A percentile compares a stretch with the other conserved stretches of the same genome.
Conservation (phyloP, 148 eudicot species). For the Spergularia bocconei region DNA sequence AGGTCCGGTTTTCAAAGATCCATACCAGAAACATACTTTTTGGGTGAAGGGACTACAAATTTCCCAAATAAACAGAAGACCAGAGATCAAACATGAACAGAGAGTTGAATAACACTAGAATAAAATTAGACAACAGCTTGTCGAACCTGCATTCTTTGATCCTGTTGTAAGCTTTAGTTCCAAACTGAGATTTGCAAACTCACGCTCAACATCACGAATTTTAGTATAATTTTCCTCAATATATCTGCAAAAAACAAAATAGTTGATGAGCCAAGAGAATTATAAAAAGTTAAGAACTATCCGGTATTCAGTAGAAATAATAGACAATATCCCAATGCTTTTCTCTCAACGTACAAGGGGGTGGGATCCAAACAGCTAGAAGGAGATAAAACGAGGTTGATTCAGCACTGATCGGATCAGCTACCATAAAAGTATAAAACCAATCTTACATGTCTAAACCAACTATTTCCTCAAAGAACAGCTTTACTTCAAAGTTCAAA, state of each 20-base stretch:
- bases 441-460: not conserved
- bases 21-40: not conserved
- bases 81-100: not conserved
- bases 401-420: not conserved
- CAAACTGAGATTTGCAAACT: slow-evolving; percentile 68
- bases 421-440: not conserved
- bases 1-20: not conserved
- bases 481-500: not conserved
- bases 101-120: not conserved
- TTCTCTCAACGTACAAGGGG: not conserved
- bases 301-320: not conserved
- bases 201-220: slow-evolving; percentile 94
- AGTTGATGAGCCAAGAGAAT: not conserved
- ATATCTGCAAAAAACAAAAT: slow-evolving; percentile 45
- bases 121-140: not conserved
- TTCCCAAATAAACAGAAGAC: not conserved
- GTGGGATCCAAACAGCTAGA: not conserved
- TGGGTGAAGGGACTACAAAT: not conserved
- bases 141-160: slow-evolving; percentile 88
- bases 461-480: not conserved
- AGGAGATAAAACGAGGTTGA: not conserved
- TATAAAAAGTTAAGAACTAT: not conserved
- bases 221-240: slow-evolving; percentile 87
- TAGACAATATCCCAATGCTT: not conserved
- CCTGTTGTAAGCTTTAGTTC: slow-evolving; percentile 97